Percentiles rank a stretch among this genome's conserved stretches.
These are phyloP conservation scores for Niebla homalea DNA, from an alignment of 495 filamentous ascomycete genomes.

Conservation along the genomic window DNA sequence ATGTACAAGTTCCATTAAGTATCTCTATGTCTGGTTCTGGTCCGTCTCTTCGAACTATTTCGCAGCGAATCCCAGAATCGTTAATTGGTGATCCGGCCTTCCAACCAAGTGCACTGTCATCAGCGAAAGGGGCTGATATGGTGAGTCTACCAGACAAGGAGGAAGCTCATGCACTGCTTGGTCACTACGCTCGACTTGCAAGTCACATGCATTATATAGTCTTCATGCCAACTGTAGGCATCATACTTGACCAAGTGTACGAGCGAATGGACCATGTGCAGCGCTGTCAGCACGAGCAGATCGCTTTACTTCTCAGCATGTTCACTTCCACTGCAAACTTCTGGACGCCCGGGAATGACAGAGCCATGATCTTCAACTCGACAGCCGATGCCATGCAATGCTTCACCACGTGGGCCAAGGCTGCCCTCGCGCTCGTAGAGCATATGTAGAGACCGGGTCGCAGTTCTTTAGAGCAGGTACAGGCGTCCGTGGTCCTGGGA, in stretches of 20 bases:
- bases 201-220: too few relatives aligned
- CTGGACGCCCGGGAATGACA: conserved; percentile 21
- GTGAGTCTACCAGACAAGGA: too few relatives aligned
- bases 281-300: conserved; percentile 19
- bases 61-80: too few relatives aligned
- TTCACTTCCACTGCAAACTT: conserved; percentile 30
- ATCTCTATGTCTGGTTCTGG: too few relatives aligned
- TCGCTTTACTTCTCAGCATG: conserved; percentile 32
- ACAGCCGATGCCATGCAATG: conserved; percentile 21
- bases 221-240: too few relatives aligned
- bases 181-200: too few relatives aligned
- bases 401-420: conserved; percentile 25
- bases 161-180: too few relatives aligned
- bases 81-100: too few relatives aligned
- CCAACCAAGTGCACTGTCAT: too few relatives aligned
- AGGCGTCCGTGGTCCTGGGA: conserved; percentile 28
- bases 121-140: too few relatives aligned
- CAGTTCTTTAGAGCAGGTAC: conserved; percentile 30
- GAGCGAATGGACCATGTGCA: conserved; percentile 14
- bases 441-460: conserved; percentile 17
- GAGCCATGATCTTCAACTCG: conserved; percentile 19
- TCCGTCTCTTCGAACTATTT: too few relatives aligned
- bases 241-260: conserved; percentile 22
- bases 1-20: too few relatives aligned
- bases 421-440: conserved; percentile 28